Percentiles rank a stretch among this genome's conserved stretches.
Conservation (phyloP, 2,329 filamentous ascomycete species). For the Metarhizium brunneum region DNA sequence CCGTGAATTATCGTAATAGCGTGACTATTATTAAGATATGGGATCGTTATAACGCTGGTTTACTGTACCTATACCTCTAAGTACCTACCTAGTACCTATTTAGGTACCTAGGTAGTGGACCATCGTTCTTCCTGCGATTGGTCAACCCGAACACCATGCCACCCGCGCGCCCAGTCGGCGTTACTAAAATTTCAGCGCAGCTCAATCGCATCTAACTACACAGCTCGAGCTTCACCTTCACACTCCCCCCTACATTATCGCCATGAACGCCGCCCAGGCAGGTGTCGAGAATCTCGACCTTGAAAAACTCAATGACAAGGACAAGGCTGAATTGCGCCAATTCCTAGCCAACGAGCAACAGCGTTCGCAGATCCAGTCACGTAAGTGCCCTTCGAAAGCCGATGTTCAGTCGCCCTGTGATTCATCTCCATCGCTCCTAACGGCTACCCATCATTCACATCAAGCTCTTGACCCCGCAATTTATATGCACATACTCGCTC, state of each 20-base stretch:
- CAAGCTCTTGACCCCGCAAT: neutral
- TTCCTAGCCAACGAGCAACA: conserved; percentile 80
- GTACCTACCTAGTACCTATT: too few species aligned
- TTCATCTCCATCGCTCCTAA: neutral
- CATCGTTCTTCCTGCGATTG: neutral
- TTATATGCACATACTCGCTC: neutral
- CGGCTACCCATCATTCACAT: neutral
- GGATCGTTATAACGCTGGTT: too few species aligned
- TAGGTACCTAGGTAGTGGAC: neutral
- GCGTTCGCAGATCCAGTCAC: conserved; percentile 58
- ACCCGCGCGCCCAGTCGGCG: neutral
- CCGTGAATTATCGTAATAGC: too few species aligned
- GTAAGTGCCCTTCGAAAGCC: conserved; percentile 34
- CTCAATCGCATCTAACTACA: neutral
- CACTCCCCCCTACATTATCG: conserved; percentile 1
- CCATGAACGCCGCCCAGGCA: conserved; percentile 26
- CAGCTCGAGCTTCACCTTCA: neutral
- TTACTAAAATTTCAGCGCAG: neutral
- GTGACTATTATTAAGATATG: too few species aligned
- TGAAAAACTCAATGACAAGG: conserved; percentile 65
- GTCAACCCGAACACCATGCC: too few species aligned
- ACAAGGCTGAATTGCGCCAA: conserved; percentile 81
- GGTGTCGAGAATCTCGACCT: conserved; percentile 51
- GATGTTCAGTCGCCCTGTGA: neutral
- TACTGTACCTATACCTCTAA: too few species aligned